Conservation (phyloP, 31 red algal species). For the Asparagopsis taxiformis region DNA sequence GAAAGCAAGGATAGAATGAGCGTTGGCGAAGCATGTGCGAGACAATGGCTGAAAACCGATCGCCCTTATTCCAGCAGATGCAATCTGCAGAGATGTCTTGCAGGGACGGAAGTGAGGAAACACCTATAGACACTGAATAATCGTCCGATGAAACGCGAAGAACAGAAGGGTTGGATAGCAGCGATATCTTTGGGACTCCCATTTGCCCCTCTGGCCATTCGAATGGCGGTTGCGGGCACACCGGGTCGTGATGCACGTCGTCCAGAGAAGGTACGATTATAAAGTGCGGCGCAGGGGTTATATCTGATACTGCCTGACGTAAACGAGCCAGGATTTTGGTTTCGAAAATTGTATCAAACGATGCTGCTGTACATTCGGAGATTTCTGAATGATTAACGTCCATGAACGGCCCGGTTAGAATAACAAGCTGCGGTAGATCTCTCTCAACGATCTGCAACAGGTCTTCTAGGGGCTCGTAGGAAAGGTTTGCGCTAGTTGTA, state of each 20-base stretch:
- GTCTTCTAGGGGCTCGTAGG: constrained; percentile 55
- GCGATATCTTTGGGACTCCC: constrained; percentile 3
- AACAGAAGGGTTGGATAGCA: constrained; percentile 40
- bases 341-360: constrained; percentile 39
- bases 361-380: constrained; percentile 2
- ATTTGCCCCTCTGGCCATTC: background rate
- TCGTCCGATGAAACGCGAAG: constrained; percentile 8
- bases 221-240: constrained; percentile 61
- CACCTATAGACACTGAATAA: constrained; percentile 9
- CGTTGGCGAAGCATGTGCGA: constrained; percentile 45
- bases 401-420: constrained; percentile 52
- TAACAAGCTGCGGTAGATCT: constrained; percentile 26
- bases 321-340: constrained; percentile 18
- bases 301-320: background rate
- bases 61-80: constrained; percentile 35
- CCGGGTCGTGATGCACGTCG: constrained; percentile 63
- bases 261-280: constrained; percentile 42
- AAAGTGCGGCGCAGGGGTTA: constrained; percentile 17
- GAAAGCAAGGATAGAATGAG: constrained; percentile 53
- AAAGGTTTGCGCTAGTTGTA: constrained; percentile 22
- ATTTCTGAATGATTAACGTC: constrained; percentile 26
- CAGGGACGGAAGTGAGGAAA: constrained; percentile 33
- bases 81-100: constrained; percentile 54
- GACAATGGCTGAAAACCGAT: constrained; percentile 32
- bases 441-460: constrained; percentile 24